These are phyloP conservation scores for Teratosphaeria viscida DNA, from an alignment of 2,329 filamentous ascomycete genomes.

Conservation along the genomic window DNA sequence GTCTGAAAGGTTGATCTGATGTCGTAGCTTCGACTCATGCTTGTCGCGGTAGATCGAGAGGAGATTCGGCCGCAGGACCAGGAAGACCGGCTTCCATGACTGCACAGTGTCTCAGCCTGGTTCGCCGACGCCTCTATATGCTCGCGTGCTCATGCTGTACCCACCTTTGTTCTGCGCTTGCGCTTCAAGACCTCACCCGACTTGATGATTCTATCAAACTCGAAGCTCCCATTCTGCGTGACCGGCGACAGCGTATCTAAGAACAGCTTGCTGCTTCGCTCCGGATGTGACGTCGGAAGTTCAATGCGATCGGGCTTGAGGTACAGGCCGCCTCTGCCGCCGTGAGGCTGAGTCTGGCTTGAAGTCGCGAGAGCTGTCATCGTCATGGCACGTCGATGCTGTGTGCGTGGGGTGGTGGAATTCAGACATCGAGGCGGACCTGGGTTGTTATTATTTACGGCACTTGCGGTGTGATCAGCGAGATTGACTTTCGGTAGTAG, in stretches of 20 bases:
- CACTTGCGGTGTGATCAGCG: not conserved
- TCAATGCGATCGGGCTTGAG: constrained; percentile 1
- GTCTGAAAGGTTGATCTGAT: constrained; percentile 80
- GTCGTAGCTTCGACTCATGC: constrained; percentile 77
- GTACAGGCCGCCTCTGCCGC: not conserved
- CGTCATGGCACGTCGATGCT: not conserved
- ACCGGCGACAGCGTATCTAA: constrained; percentile 70
- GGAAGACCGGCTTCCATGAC: constrained; percentile 82
- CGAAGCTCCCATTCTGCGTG: constrained; percentile 90
- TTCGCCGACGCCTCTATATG: not conserved
- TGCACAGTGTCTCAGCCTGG: constrained; percentile 33
- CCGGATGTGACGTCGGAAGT: constrained; percentile 7
- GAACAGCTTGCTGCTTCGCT: constrained; percentile 27
- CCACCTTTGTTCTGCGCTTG: constrained; percentile 85
- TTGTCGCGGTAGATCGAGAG: constrained; percentile 89
- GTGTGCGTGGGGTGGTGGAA: not conserved
- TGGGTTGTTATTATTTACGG: not conserved
- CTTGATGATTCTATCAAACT: constrained; percentile 89
- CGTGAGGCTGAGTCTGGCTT: not conserved
- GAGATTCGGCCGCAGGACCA: constrained; percentile 82
- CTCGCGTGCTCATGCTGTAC: not conserved
- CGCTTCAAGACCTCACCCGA: constrained; percentile 77
- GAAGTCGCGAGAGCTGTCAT: not conserved
- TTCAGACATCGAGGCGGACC: not conserved
- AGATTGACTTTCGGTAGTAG: not conserved